Conservation (phyloP, 2,329 filamentous ascomycete genomes). For the Coniochaeta sp. region DNA sequence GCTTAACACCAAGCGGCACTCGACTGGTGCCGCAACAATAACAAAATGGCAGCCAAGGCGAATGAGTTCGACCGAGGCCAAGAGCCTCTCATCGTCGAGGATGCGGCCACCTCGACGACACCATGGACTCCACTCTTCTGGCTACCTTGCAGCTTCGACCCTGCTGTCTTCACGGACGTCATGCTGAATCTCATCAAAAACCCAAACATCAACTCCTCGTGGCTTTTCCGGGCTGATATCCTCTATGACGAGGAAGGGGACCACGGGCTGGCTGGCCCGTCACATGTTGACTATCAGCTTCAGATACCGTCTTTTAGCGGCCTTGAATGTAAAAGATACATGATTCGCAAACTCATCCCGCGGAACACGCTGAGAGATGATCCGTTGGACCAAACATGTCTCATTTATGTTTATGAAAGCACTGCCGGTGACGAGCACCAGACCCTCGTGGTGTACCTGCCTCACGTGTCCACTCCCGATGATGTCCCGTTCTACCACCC, state of each 20-base stretch:
- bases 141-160: constrained; percentile 54
- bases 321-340: constrained; percentile 47
- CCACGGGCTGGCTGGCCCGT: constrained; percentile 10
- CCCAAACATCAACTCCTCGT: constrained; percentile 71
- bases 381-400: constrained; percentile 74
- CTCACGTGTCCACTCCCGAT: constrained; percentile 55
- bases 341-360: constrained; percentile 74
- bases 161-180: constrained; percentile 55
- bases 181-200: constrained; percentile 72
- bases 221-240: constrained; percentile 73
- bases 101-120: constrained; percentile 19
- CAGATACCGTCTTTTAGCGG: constrained; percentile 36
- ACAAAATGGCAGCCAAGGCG: constrained; percentile 25
- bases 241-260: constrained; percentile 43
- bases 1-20: not conserved
- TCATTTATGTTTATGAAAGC: constrained; percentile 60
- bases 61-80: constrained; percentile 24
- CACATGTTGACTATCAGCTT: constrained; percentile 11
- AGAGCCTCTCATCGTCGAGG: constrained; percentile 24
- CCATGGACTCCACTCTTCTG: constrained; percentile 48
- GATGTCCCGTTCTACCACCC: constrained; percentile 88
- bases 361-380: constrained; percentile 71
- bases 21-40: not conserved
- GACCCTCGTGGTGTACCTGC: constrained; percentile 67
- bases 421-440: constrained; percentile 22